Base-by-base conservation (phyloP, 768 basidiomycete genomes). In the Austroboletus eburneus region DNA sequence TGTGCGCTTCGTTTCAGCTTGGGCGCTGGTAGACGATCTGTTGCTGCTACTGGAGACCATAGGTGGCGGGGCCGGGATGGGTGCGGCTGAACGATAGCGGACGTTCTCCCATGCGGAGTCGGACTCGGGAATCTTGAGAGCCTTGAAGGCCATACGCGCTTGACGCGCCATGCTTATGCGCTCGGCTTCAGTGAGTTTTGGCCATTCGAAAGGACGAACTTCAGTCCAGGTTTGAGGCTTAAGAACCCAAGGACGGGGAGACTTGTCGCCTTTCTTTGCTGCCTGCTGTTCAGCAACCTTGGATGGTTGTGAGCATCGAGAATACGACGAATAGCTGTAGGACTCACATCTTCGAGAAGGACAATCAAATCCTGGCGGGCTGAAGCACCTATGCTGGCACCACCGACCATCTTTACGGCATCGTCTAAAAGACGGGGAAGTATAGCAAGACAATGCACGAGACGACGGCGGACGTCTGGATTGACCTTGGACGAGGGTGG, bases 171-270 rank as follows among this genome's bases (percentile, higher is more conserved):
- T 67, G n/a, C 49, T 55, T 8, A 65, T 67, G 5, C 77, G 73
- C 37, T 81, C 77, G 2, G 66, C 40, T 23, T 77, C 75, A 3
- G 69, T 67, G 22, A 84, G 68, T 23, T 68, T 69, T 1, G 72
- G 67, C 73, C 77, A 85, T 50, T 80, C 82, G 47, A 73, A 80
- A 0, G 87, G 87, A 6, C 83, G 79, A 21, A 87, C 81, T 56
- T 88, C 81, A 27, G 70, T 70, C 85, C 86, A 89, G 3, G 77
- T 67, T 17, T 64, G 57, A 20, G 72, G 65, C 51, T 79, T 84
- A 49, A 87, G 76, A 25, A 66, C 57, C 73, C 82, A 88, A 1
- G 53, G 56, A 46, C 69, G 68, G 2, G 71, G 61, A 8, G 71
- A 65, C 18, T 69, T 68, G 46, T 67, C 62, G 2, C 65, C 66